Conservation (phyloP, 176 grass and related monocot species). For the Aegilops umbellulata region DNA sequence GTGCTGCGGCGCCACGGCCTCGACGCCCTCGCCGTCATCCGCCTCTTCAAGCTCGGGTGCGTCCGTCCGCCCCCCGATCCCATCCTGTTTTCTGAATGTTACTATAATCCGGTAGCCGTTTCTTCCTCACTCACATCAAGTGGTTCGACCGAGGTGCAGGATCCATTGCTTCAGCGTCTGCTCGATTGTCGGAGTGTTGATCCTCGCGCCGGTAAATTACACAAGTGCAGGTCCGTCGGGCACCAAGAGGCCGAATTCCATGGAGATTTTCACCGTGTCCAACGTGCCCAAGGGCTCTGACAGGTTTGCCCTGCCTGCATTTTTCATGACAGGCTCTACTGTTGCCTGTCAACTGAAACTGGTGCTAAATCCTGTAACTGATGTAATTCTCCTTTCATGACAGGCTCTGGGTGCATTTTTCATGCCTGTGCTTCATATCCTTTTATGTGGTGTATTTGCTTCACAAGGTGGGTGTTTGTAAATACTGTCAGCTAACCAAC, state of each 20-base stretch:
- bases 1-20: slow-evolving; percentile 59
- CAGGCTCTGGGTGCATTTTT: slow-evolving; percentile 94
- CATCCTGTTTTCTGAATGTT: background rate
- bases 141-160: slow-evolving; percentile 26
- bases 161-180: slow-evolving; percentile 75
- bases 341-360: background rate
- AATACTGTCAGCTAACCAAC: background rate
- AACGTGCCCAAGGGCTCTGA: slow-evolving; percentile 60
- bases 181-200: slow-evolving; percentile 59
- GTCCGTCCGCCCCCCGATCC: background rate
- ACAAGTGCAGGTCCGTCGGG: slow-evolving; percentile 28
- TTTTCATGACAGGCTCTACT: background rate
- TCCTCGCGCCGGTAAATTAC: slow-evolving; percentile 79
- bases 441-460: slow-evolving; percentile 74
- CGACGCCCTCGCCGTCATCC: slow-evolving; percentile 71
- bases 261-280: slow-evolving; percentile 81
- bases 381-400: slow-evolving; percentile 16
- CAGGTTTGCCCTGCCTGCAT: slow-evolving; percentile 39
- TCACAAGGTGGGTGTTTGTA: slow-evolving; percentile 47
- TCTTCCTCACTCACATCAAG: background rate
- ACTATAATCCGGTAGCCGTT: background rate
- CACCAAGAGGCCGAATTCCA: slow-evolving; percentile 47
- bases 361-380: background rate
- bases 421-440: slow-evolving; percentile 78
- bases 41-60: slow-evolving; percentile 85